A percentile compares a stretch with the other conserved stretches of the same genome.
These are phyloP conservation scores for Selaginella tamariscina DNA, from an alignment of 75 land plant species.

Conservation along the genomic window DNA sequence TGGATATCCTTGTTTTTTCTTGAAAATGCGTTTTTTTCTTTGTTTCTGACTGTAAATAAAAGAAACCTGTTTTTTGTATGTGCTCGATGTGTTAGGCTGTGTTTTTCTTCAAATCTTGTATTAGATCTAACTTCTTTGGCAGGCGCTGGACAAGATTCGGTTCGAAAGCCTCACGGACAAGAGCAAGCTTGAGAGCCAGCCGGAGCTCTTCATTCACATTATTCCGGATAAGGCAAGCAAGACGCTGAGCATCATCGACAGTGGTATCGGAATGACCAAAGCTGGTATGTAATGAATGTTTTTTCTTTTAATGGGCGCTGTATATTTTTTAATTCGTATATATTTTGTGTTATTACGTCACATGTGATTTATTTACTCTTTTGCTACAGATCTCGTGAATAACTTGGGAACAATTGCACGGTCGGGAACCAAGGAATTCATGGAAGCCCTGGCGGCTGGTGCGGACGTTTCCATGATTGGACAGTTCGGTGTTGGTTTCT, in stretches of 20 bases:
- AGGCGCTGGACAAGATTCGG: slow-evolving; percentile 52
- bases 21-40: too few species aligned
- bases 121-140: neutral
- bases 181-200: slow-evolving; percentile 56
- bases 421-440: slow-evolving; percentile 70
- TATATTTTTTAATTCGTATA: neutral
- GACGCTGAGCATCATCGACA: slow-evolving; percentile 51
- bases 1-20: neutral
- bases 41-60: too few species aligned
- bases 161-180: slow-evolving; percentile 61
- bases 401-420: slow-evolving; percentile 54
- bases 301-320: slow-evolving; percentile 1
- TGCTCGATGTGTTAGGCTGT: neutral
- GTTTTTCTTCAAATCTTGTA: neutral
- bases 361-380: neutral
- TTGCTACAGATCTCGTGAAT: slow-evolving; percentile 43
- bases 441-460: slow-evolving; percentile 67
- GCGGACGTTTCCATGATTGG: slow-evolving; percentile 79
- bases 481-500: slow-evolving; percentile 54
- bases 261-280: slow-evolving; percentile 66
- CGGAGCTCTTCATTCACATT: slow-evolving; percentile 57
- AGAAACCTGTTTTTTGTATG: slow-evolving; percentile 14
- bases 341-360: neutral
- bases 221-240: slow-evolving; percentile 61
- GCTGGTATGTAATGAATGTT: slow-evolving; percentile 43